phyloP scores from a whole-genome alignment of 306 rosid genomes.

The Pterocarpus macrocarpus region DNA sequence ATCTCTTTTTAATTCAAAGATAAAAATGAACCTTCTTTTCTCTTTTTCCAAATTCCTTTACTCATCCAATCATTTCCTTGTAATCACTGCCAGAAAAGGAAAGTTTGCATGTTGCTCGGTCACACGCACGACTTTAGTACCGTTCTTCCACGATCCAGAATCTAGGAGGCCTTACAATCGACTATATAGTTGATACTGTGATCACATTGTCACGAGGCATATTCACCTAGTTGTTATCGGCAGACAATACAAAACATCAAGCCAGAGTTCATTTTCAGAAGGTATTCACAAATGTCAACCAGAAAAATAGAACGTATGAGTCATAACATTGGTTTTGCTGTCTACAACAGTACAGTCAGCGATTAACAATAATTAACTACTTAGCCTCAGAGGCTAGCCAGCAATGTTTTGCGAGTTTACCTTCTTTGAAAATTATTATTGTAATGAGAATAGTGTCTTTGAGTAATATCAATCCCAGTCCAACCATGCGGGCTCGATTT shows the following conservation, averaged over 20 bases:
- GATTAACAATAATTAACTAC: conserved; percentile 16
- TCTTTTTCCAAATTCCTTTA: too few relatives aligned
- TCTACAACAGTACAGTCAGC: conserved; percentile 23
- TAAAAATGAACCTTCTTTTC: too few relatives aligned
- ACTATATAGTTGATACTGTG: not conserved
- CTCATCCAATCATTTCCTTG: too few relatives aligned
- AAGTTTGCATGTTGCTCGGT: not conserved
- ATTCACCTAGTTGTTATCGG: not conserved
- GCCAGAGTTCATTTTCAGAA: not conserved
- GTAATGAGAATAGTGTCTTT: conserved; percentile 49
- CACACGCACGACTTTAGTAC: not conserved
- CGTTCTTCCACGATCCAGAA: not conserved
- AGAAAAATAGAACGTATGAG: conserved; percentile 29
- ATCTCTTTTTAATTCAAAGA: too few relatives aligned
- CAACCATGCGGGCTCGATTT: conserved; percentile 40
- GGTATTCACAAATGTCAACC: conserved; percentile 18
- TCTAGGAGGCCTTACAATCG: not conserved
- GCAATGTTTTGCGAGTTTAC: conserved; percentile 51
- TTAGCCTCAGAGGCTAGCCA: conserved; percentile 6
- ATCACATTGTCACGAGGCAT: not conserved
- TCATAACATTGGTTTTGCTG: not conserved
- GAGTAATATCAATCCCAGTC: conserved; percentile 52
- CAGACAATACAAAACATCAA: conserved; percentile 4
- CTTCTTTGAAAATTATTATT: conserved; percentile 55
- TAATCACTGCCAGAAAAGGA: too few relatives aligned